phyloP scores from a whole-genome alignment of 192 early-diverging fungal species.

The Entomortierella lignicola region DNA sequence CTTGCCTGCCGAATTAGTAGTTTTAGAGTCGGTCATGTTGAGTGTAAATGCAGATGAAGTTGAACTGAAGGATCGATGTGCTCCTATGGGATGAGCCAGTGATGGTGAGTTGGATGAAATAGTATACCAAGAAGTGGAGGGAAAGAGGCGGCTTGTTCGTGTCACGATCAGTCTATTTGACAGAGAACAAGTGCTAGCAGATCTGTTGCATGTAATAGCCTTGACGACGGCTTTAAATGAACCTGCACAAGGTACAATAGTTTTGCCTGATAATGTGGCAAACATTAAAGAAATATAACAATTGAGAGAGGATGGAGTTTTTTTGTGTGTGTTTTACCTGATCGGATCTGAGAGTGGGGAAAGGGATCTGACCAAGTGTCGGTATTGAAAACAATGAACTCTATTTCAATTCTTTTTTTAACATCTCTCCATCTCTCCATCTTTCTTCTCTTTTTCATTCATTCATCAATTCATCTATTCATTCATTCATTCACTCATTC shows the following conservation, averaged over 20 bases:
- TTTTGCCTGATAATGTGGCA: background rate
- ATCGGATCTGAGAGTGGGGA: too few relatives aligned
- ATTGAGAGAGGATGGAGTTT: too few relatives aligned
- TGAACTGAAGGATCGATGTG: slow-evolving; percentile 1
- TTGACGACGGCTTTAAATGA: background rate
- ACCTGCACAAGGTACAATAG: background rate
- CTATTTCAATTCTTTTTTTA: too few relatives aligned
- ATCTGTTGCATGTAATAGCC: background rate
- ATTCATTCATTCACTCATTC: background rate
- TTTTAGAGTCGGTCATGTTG: background rate
- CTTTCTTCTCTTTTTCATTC: background rate
- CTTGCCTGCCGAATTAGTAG: background rate
- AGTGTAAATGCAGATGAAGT: background rate
- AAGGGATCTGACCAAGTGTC: too few relatives aligned
- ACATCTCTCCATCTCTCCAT: too few relatives aligned
- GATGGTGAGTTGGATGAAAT: background rate
- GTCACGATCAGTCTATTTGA: background rate
- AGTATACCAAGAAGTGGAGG: too few relatives aligned
- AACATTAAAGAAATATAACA: too few relatives aligned
- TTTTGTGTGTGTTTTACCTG: too few relatives aligned
- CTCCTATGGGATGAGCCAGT: background rate
- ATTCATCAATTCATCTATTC: background rate
- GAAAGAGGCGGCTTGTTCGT: background rate
- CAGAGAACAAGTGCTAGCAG: background rate
- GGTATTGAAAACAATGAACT: too few relatives aligned